Evolutionary conservation across 106 monocot genomes (phyloP).

Genomic region (Acorus gramineus): DNA sequence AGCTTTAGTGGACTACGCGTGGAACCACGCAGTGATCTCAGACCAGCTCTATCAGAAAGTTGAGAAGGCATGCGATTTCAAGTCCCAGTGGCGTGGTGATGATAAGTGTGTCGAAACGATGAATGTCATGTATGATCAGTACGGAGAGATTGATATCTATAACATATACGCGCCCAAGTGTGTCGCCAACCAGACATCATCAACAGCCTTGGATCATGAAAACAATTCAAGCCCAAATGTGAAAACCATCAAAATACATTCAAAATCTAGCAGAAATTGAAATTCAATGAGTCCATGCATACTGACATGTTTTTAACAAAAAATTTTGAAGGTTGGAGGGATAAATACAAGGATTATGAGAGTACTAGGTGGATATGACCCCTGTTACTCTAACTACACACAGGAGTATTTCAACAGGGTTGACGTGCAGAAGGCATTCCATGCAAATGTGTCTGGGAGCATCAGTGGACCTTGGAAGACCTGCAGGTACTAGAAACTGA

Average conservation of each 20-base stretch:
- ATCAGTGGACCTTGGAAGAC: conserved; percentile 38
- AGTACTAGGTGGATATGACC: conserved; percentile 55
- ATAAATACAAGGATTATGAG: conserved; percentile 13
- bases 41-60: conserved; percentile 40
- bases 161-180: conserved; percentile 83
- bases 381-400: conserved; percentile 54
- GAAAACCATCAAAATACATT: conserved; percentile 1
- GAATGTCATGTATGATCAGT: conserved; percentile 32
- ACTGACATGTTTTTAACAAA: too few species aligned
- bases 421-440: conserved; percentile 50
- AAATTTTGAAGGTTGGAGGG: too few species aligned
- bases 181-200: conserved; percentile 13
- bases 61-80: conserved; percentile 49
- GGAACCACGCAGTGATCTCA: conserved; percentile 79
- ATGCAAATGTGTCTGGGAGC: conserved; percentile 27
- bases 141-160: conserved; percentile 72
- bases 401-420: conserved; percentile 67
- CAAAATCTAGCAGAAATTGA: too few species aligned
- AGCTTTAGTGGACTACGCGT: conserved; percentile 79
- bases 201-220: too few species aligned
- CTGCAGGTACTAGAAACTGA: conserved; percentile 45
- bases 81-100: conserved; percentile 7
- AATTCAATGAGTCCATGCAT: too few species aligned
- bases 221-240: conserved; percentile 14
- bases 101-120: conserved; percentile 33